Evolutionary conservation across 2,329 filamentous ascomycete genomes (phyloP).

Genomic region (Metarhizium brunneum): DNA sequence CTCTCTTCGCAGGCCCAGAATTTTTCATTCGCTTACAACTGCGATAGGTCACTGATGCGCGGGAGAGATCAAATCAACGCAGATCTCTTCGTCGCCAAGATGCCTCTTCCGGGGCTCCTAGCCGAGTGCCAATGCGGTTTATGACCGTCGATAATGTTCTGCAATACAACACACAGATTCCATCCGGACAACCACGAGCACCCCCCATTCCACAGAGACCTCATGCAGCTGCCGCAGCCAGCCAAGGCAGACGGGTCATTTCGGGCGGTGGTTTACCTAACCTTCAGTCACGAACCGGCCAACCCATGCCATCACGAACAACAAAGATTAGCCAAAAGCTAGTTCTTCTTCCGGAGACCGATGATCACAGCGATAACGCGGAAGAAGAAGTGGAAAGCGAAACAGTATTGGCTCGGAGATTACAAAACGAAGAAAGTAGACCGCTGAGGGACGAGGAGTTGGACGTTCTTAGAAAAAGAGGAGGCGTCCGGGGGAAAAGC

Average conservation of each 20-base stretch:
- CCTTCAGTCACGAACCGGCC: slow-evolving; percentile 35
- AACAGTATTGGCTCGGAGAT: slow-evolving; percentile 22
- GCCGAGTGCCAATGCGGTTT: slow-evolving; percentile 53
- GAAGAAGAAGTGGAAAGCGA: slow-evolving; percentile 50
- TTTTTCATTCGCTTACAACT: slow-evolving; percentile 6
- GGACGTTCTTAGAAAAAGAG: slow-evolving; percentile 52
- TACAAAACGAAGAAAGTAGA: slow-evolving; percentile 49
- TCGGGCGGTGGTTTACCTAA: slow-evolving; percentile 30
- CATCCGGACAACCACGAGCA: slow-evolving; percentile 79
- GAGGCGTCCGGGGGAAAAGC: slow-evolving; percentile 64
- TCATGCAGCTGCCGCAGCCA: slow-evolving; percentile 9
- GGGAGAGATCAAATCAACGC: slow-evolving; percentile 25
- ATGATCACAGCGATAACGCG: slow-evolving; percentile 43
- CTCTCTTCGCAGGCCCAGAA: neutral
- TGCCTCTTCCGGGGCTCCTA: slow-evolving; percentile 18
- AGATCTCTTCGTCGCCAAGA: slow-evolving; percentile 24
- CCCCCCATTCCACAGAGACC: slow-evolving; percentile 44
- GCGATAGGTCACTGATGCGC: slow-evolving; percentile 27
- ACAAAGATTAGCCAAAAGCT: slow-evolving; percentile 95
- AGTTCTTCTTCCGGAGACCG: slow-evolving; percentile 83
- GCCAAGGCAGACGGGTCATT: slow-evolving; percentile 16
- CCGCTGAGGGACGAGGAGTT: slow-evolving; percentile 62
- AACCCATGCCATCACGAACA: slow-evolving; percentile 69
- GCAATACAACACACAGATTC: slow-evolving; percentile 88
- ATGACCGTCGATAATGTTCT: slow-evolving; percentile 92